Evolutionary conservation across 2,329 filamentous ascomycete species (phyloP).

Genomic region (Eutypa lata): DNA sequence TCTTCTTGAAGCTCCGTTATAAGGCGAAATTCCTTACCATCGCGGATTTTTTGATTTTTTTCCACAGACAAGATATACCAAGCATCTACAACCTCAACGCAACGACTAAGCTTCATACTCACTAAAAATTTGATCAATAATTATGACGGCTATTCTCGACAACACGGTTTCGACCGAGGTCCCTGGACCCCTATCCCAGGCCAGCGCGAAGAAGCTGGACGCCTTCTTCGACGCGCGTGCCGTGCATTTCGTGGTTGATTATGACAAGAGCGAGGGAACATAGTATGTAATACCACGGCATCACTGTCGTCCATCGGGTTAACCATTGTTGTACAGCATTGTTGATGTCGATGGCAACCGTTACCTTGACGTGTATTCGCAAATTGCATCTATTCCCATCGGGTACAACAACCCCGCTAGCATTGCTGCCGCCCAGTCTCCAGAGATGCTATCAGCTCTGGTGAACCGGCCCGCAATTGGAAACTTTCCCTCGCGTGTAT

Average conservation of each 20-base stretch:
- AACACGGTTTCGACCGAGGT: constrained; percentile 40
- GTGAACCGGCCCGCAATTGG: constrained; percentile 88
- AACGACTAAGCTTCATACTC: no score
- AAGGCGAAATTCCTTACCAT: no score
- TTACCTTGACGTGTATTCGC: constrained; percentile 71
- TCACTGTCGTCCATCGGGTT: not conserved
- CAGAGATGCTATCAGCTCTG: constrained; percentile 75
- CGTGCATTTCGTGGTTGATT: constrained; percentile 79
- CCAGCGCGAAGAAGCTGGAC: constrained; percentile 66
- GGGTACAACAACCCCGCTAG: constrained; percentile 88
- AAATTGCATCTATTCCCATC: constrained; percentile 89
- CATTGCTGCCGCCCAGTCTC: constrained; percentile 65
- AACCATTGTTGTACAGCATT: constrained; percentile 36
- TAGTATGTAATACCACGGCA: constrained; percentile 42
- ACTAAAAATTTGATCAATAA: no score
- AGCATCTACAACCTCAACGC: no score
- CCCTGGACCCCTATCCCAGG: constrained; percentile 72
- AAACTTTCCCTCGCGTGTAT: constrained; percentile 85
- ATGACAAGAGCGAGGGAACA: constrained; percentile 72
- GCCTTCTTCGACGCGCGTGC: constrained; percentile 82
- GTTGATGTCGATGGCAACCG: constrained; percentile 69
- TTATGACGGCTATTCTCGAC: no score
- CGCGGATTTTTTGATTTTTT: no score
- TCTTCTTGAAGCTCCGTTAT: no score
- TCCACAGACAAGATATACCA: no score